Percentiles rank a stretch among this genome's conserved stretches.
Conservation (phyloP, 2,329 filamentous ascomycete genomes). For the Sordariomycetes sp. region DNA sequence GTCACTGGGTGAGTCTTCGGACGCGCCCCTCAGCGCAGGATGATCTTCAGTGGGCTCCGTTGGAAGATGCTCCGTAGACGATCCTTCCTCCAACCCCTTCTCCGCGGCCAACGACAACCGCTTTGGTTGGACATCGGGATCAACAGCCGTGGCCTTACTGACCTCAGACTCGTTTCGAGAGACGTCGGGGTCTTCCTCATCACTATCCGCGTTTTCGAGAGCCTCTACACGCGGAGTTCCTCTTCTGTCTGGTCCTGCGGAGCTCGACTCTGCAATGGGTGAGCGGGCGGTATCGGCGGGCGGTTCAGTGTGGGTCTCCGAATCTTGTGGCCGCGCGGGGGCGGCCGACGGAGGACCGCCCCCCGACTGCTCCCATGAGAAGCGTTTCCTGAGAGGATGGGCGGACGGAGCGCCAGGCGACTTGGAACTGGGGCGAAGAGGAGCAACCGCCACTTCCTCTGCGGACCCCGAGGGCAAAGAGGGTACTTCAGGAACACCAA, state of each 20-base stretch:
- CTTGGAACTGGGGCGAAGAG: background rate
- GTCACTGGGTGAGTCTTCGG: background rate
- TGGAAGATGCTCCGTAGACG: background rate
- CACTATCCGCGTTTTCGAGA: background rate
- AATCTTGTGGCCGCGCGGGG: background rate
- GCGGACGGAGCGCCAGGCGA: background rate
- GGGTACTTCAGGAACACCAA: background rate
- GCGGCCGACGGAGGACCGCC: background rate
- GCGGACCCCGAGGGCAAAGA: background rate
- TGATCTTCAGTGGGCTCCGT: constrained; percentile 7
- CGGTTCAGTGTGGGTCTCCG: background rate
- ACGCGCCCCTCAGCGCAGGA: constrained; percentile 13
- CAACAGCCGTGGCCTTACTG: background rate
- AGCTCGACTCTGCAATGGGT: background rate
- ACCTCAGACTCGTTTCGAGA: background rate
- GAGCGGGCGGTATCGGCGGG: background rate
- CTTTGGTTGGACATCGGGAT: background rate
- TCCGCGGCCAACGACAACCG: constrained; percentile 2
- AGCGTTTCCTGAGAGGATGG: background rate
- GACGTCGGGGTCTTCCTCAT: background rate
- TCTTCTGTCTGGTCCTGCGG: background rate
- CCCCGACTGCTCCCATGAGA: constrained; percentile 2
- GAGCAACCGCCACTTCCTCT: background rate
- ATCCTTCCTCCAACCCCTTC: background rate
- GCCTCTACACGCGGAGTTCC: background rate